These are phyloP conservation scores for Panellus pusillus DNA, from an alignment of 768 basidiomycete genomes.

Conservation along the genomic window DNA sequence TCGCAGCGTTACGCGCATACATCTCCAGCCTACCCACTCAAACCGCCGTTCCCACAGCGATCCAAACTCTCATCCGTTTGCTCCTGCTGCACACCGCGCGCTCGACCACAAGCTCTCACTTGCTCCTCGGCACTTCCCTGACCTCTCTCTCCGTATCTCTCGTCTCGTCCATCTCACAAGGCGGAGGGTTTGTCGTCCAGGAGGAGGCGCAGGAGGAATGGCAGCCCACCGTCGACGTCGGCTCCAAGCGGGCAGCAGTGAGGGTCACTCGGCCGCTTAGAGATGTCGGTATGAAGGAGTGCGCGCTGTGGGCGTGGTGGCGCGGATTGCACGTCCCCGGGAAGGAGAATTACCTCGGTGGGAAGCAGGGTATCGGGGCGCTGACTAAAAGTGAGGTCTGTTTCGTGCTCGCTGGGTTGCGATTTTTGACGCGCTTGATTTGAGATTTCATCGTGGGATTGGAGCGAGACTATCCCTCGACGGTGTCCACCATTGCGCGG, in stretches of 20 bases:
- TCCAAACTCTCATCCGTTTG: slow-evolving; percentile 63
- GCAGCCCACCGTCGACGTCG: slow-evolving; percentile 32
- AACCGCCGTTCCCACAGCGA: slow-evolving; percentile 61
- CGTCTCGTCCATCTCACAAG: slow-evolving; percentile 73
- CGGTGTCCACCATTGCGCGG: slow-evolving; percentile 79
- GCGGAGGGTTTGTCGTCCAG: slow-evolving; percentile 68
- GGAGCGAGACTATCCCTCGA: slow-evolving; percentile 83
- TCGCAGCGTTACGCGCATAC: slow-evolving; percentile 45
- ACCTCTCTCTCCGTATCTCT: slow-evolving; percentile 75
- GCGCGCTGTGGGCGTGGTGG: slow-evolving; percentile 80
- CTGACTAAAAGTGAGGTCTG: slow-evolving; percentile 65
- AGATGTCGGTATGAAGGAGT: slow-evolving; percentile 79
- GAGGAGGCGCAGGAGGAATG: slow-evolving; percentile 77
- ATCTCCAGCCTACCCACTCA: slow-evolving; percentile 71
- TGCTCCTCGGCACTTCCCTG: slow-evolving; percentile 77
- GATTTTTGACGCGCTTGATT: neutral
- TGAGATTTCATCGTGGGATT: slow-evolving; percentile 78
- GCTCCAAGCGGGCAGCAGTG: slow-evolving; percentile 29
- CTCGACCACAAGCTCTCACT: slow-evolving; percentile 63
- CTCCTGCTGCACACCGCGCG: slow-evolving; percentile 68
- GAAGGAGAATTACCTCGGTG: slow-evolving; percentile 43
- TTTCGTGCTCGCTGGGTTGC: neutral
- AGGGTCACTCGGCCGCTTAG: slow-evolving; percentile 66
- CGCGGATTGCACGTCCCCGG: slow-evolving; percentile 52
- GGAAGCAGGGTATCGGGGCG: slow-evolving; percentile 58